phyloP scores from a whole-genome alignment of 441 rosid species.

The Flueggea neowawraea region DNA sequence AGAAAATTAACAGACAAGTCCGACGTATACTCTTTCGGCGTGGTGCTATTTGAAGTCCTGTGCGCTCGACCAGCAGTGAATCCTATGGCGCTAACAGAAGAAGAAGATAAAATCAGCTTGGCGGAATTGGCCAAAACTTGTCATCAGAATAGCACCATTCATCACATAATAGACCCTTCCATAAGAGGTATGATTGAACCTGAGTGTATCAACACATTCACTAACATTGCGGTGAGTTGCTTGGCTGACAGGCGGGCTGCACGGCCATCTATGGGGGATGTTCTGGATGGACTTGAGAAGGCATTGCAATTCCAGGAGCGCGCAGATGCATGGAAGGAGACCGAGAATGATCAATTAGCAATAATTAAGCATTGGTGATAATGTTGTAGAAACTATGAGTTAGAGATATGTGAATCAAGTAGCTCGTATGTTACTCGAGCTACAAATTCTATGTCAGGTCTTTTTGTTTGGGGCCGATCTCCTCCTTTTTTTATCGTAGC shows the following conservation, averaged over 20 bases:
- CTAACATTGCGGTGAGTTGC: slow-evolving; percentile 5
- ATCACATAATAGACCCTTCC: slow-evolving; percentile 3
- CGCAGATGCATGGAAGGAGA: neutral
- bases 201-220: neutral
- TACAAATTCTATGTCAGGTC: too few relatives aligned
- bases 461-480: too few relatives aligned
- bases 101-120: neutral
- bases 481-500: too few relatives aligned
- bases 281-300: slow-evolving; percentile 2
- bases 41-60: slow-evolving; percentile 13
- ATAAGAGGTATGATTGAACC: slow-evolving; percentile 5
- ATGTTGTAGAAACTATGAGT: too few relatives aligned
- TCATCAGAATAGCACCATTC: slow-evolving; percentile 2
- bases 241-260: neutral
- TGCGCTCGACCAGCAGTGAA: slow-evolving; percentile 9
- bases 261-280: slow-evolving; percentile 10
- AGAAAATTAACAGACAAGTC: slow-evolving; percentile 13
- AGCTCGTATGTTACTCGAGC: too few relatives aligned
- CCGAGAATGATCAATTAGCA: too few relatives aligned
- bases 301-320: neutral
- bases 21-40: slow-evolving; percentile 15
- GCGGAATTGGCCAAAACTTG: slow-evolving; percentile 9
- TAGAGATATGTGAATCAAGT: too few relatives aligned
- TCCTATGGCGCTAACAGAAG: neutral
- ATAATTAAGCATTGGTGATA: too few relatives aligned